Percentiles rank a stretch among this genome's conserved stretches.
phyloP scores from a whole-genome alignment of 2,329 filamentous ascomycete species.

The Aspergillus hortae region DNA sequence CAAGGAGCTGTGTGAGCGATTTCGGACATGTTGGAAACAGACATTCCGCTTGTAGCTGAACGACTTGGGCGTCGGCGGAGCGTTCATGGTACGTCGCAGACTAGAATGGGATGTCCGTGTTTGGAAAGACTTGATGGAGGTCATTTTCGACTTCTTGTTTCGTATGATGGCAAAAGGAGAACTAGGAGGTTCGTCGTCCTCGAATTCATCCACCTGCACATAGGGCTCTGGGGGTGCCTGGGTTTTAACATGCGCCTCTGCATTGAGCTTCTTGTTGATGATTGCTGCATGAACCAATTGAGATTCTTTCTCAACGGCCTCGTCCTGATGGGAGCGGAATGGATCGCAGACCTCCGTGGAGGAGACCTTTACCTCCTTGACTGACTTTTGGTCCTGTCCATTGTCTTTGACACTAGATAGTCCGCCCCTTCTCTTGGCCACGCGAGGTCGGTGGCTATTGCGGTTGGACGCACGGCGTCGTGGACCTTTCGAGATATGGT shows the following conservation, averaged over 20 bases:
- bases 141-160: slow-evolving; percentile 30
- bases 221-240: slow-evolving; percentile 15
- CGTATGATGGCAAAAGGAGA: slow-evolving; percentile 31
- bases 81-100: slow-evolving; percentile 38
- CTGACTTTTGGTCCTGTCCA: slow-evolving; percentile 48
- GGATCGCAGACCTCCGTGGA: slow-evolving; percentile 72
- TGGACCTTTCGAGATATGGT: slow-evolving; percentile 57
- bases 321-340: slow-evolving; percentile 66
- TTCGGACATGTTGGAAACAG: slow-evolving; percentile 58
- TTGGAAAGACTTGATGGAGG: slow-evolving; percentile 36
- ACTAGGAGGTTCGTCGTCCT: slow-evolving; percentile 13
- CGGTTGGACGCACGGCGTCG: neutral
- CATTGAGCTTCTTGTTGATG: slow-evolving; percentile 54
- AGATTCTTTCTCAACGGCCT: slow-evolving; percentile 44
- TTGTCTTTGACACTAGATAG: slow-evolving; percentile 46
- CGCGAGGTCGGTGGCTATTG: slow-evolving; percentile 5
- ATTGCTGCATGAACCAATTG: slow-evolving; percentile 63
- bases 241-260: slow-evolving; percentile 5
- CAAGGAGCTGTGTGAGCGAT: slow-evolving; percentile 29
- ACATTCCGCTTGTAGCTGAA: slow-evolving; percentile 59
- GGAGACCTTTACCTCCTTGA: slow-evolving; percentile 44
- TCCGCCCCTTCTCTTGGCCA: slow-evolving; percentile 23
- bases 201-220: slow-evolving; percentile 17
- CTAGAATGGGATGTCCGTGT: slow-evolving; percentile 49
- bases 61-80: slow-evolving; percentile 38